Base-by-base conservation (phyloP, 2,329 filamentous ascomycete species). In the Lasiodiplodia theobromae region DNA sequence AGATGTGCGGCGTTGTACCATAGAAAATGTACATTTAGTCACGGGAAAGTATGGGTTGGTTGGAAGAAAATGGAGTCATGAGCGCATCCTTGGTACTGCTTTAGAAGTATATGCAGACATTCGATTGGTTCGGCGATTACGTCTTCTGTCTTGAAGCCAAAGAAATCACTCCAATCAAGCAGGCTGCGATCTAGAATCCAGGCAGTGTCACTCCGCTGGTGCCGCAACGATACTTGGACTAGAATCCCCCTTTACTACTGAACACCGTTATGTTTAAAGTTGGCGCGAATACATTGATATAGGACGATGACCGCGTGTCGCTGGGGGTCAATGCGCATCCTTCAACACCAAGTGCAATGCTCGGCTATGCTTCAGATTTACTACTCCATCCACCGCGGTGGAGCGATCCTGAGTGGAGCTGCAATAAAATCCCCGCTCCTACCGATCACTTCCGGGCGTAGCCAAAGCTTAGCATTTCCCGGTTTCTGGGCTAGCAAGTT, bases 21-120 rank as follows among this genome's bases (percentile, higher is more conserved):
- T 58, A 51, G 44, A 47, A 16, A 18, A 51, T 67, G 65, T 60
- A 60, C 34, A 64, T 47, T 64, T 52, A 64, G 60, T 34, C 12
- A 52, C 60, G 60, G 60, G 44, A 52, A 21, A 28, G 25, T 23
- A 18, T n/a, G 58, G 57, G 23, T 8, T 21, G 18, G 34, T 31
- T 14, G 54, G 57, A 47, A 18, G 18, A 34, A 51, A 63, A 63
- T 34, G 40, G 58, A 62, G 14, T 62, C 21, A n/a, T 64, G 60
- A 64, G 31, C 47, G 31, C 47, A 52, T 21, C 25, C 3, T 51
- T 40, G 4, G 60, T 6, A 16, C 10, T 49, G 49, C 21, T n/a
- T 31, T 34, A 40, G n/a, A 21, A n/a, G n/a, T 37, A n/a, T 25
- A 12, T 44, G 56, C 37, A 25, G 10, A n/a, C 18, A 18, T 7